These are phyloP conservation scores for Urochloa ruziziensis DNA, from an alignment of 176 grass and related monocot genomes.

Conservation along the genomic window DNA sequence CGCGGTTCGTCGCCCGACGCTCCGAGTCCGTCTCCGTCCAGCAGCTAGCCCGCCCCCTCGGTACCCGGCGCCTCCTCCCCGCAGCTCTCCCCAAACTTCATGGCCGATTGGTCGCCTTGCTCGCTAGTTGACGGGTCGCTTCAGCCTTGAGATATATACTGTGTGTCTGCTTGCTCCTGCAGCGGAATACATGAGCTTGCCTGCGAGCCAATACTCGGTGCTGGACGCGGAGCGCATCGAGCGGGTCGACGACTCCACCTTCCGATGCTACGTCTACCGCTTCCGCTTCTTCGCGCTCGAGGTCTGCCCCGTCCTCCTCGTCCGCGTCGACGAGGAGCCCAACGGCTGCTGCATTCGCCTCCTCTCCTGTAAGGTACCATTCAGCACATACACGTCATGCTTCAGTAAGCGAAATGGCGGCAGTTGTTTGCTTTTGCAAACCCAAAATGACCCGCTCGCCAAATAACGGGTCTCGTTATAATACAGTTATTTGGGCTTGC, in stretches of 20 bases:
- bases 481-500: not conserved
- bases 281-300: conserved; percentile 94
- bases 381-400: not conserved
- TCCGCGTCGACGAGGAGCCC: conserved; percentile 84
- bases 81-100: not conserved
- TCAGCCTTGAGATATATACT: not conserved
- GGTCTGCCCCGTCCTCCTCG: conserved; percentile 92
- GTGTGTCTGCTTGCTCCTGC: not conserved
- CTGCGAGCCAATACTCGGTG: conserved; percentile 96
- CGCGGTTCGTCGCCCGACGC: conserved; percentile 77
- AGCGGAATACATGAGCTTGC: conserved; percentile 97
- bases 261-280: conserved; percentile 92
- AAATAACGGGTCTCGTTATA: not conserved
- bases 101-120: not conserved
- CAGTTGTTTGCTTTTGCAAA: not conserved
- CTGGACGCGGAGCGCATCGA: conserved; percentile 97
- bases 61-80: conserved; percentile 23
- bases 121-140: not conserved
- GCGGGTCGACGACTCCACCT: conserved; percentile 80
- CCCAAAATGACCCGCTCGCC: not conserved
- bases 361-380: conserved; percentile 75
- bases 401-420: not conserved
- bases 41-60: conserved; percentile 71
- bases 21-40: conserved; percentile 68
- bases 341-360: conserved; percentile 84